A percentile compares a stretch with the other conserved stretches of the same genome.
These are phyloP conservation scores for Erythrophleum ivorense DNA, from an alignment of 331 rosid species.

Conservation along the genomic window DNA sequence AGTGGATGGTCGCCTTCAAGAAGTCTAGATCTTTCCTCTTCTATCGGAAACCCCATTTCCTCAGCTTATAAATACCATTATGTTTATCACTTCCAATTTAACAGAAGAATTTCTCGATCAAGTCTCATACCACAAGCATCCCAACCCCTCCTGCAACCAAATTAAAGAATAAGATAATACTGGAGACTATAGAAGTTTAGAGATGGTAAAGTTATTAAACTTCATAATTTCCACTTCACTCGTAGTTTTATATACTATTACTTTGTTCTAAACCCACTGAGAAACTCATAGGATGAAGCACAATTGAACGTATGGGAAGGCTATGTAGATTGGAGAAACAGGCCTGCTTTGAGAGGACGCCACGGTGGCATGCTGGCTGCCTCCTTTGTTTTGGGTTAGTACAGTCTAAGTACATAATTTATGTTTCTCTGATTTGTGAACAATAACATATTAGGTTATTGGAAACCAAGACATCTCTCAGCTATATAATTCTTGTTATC, in stretches of 20 bases:
- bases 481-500: neutral
- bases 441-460: neutral
- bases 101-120: conserved; percentile 34
- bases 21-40: conserved; percentile 69
- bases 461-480: neutral
- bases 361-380: conserved; percentile 94
- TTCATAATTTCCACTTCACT: neutral
- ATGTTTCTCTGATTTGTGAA: conserved; percentile 6
- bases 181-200: conserved; percentile 8
- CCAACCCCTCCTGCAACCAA: conserved; percentile 21
- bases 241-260: neutral
- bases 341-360: conserved; percentile 67
- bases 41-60: conserved; percentile 47
- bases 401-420: conserved; percentile 12
- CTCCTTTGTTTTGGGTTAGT: conserved; percentile 82
- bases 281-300: conserved; percentile 60
- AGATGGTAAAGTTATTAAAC: conserved; percentile 51
- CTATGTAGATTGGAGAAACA: conserved; percentile 84
- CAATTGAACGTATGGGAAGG: conserved; percentile 65
- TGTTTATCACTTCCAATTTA: conserved; percentile 38
- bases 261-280: conserved; percentile 27
- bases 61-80: conserved; percentile 58
- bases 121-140: conserved; percentile 30
- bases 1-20: conserved; percentile 53
- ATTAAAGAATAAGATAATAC: conserved; percentile 10